Conservation (phyloP, 345 rosid species). For the Sonneratia alba region DNA sequence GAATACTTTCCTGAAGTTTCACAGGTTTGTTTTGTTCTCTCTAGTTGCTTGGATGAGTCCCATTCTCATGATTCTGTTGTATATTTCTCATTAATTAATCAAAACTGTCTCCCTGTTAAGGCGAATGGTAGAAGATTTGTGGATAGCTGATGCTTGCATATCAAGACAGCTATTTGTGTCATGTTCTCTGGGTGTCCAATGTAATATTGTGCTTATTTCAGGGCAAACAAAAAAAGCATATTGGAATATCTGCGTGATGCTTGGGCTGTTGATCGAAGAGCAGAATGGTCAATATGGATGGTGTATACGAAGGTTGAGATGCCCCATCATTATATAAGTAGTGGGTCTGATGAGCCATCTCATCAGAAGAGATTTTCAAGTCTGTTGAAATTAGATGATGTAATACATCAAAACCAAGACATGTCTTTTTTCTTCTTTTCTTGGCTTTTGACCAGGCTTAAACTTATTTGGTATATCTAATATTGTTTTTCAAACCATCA, state of each 20-base stretch:
- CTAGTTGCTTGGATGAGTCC: not conserved
- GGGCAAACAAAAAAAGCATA: slow-evolving; percentile 57
- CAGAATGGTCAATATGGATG: slow-evolving; percentile 99
- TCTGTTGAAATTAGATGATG: slow-evolving; percentile 58
- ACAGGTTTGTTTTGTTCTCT: slow-evolving; percentile 48
- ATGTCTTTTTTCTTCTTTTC: slow-evolving; percentile 9
- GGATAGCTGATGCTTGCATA: not conserved
- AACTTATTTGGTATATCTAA: slow-evolving; percentile 14
- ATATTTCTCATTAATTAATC: not conserved
- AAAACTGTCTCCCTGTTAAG: not conserved
- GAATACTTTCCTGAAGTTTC: slow-evolving; percentile 70
- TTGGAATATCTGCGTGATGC: slow-evolving; percentile 51
- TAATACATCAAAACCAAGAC: slow-evolving; percentile 13
- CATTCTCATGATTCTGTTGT: slow-evolving; percentile 1
- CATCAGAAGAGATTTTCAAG: slow-evolving; percentile 50
- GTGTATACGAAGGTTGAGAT: slow-evolving; percentile 87
- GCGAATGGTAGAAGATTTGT: not conserved
- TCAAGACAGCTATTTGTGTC: not conserved
- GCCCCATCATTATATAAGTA: slow-evolving; percentile 82
- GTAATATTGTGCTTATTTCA: slow-evolving; percentile 18
- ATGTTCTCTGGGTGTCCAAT: slow-evolving; percentile 2
- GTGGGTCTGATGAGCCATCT: slow-evolving; percentile 56
- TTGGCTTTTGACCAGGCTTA: slow-evolving; percentile 9
- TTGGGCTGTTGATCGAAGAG: slow-evolving; percentile 80
- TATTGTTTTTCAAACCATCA: slow-evolving; percentile 12